A percentile compares a stretch with the other conserved stretches of the same genome.
phyloP scores from a whole-genome alignment of 73 alveolate species.

The Effrenium voratum region DNA sequence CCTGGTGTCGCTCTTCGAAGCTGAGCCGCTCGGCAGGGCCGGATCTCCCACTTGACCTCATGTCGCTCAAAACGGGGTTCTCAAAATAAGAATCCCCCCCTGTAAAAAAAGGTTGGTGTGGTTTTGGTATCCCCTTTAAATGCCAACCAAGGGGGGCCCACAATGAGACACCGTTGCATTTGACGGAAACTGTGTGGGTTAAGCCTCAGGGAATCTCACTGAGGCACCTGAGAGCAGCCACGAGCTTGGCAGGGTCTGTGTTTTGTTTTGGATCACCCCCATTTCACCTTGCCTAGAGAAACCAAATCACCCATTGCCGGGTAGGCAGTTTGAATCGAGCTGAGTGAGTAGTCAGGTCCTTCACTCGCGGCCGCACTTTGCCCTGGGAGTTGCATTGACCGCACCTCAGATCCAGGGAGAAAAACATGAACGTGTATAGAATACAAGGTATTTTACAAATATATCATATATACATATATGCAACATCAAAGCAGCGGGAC shows the following conservation, averaged over 20 bases:
- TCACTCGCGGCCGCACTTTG: conserved; percentile 60
- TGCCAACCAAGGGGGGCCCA: no score
- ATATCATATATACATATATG: neutral
- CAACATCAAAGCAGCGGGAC: neutral
- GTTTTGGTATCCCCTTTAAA: no score
- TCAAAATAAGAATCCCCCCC: no score
- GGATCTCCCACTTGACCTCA: no score
- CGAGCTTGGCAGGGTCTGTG: neutral
- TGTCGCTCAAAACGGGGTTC: no score
- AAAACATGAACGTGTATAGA: neutral
- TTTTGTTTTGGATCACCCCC: no score
- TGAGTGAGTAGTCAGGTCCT: neutral
- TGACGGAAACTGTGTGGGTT: neutral
- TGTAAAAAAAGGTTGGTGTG: no score
- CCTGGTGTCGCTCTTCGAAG: conserved; percentile 82
- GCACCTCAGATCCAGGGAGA: neutral
- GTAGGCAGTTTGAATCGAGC: no score
- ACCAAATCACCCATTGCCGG: no score
- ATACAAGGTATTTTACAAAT: neutral
- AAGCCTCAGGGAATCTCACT: neutral
- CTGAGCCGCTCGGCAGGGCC: conserved; percentile 45
- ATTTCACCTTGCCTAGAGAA: no score
- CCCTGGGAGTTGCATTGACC: conserved; percentile 68
- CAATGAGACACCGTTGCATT: neutral
- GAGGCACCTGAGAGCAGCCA: neutral